Evolutionary conservation across 108 stramenopile species (phyloP), one percentile per base, ranked within the genome.

Genomic region (Skeletonema marinoi): DNA sequence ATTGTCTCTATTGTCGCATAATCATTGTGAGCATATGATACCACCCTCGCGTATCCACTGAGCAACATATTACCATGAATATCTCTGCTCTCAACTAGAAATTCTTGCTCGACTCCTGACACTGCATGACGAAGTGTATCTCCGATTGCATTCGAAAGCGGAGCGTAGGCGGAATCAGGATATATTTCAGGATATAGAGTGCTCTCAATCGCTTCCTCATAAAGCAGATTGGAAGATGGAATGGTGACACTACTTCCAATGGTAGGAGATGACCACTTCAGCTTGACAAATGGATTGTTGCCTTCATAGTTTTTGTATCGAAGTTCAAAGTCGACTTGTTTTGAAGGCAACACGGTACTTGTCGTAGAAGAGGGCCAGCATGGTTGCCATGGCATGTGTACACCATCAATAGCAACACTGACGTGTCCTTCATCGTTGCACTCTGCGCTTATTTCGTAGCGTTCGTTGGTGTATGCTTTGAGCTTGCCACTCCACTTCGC

Each of bases 61-160:
- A 77, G 33, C 10, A 60, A 6, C 41, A 68, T 41, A 32, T 75
- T 67, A 9, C 74, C 74, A 4, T 50, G 62, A 13, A n/a, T 14
- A 41, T 77, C 76, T 32, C 76, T 69, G 32, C 44, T 25, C 29
- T 77, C 68, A 32, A 77, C 50, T 4, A 64, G 19, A 36, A 70
- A 70, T 17, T 70, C 62, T n/a, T 77, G 76, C 17, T 70, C 42
- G 11, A 64, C 32, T 60, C 76, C 76, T 14, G 76, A 35, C 39
- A 63, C 63, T 1, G 68, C 68, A 38, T 17, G 39, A 48, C 21
- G 38, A n/a, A 77, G 66, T 12, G 74, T 70, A 30, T 50, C 60
- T 19, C 76, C 76, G 33, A 69, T 38, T 12, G 76, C 76, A 51
- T 46, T 48, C 9, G 76, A 77, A 30, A 46, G 44, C 13, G 76